Conservation (phyloP, 345 rosid genomes). For the Cochlearia excelsa region DNA sequence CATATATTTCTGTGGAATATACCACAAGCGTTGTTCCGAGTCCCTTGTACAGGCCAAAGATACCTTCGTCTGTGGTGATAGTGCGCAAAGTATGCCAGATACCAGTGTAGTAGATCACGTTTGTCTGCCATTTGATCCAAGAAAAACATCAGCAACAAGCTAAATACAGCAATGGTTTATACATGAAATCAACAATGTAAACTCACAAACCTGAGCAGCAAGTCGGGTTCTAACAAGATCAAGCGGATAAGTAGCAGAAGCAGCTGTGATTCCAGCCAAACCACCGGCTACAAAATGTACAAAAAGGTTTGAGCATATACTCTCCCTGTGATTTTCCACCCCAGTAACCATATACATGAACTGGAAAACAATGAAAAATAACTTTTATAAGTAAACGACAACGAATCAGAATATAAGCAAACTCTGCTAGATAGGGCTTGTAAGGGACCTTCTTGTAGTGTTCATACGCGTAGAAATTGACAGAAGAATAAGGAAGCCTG, state of each 20-base stretch:
- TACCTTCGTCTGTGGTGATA: conserved; percentile 72
- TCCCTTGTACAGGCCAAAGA: conserved; percentile 85
- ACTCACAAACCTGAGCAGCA: conserved; percentile 72
- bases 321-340: conserved; percentile 45
- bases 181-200: neutral
- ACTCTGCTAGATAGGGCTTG: neutral
- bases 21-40: conserved; percentile 90
- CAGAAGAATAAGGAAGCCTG: conserved; percentile 87
- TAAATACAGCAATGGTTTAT: conserved; percentile 12
- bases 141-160: conserved; percentile 12
- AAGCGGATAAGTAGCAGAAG: conserved; percentile 88
- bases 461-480: conserved; percentile 86
- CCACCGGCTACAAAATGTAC: conserved; percentile 85
- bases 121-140: conserved; percentile 53
- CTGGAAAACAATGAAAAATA: conserved; percentile 36
- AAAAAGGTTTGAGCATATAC: conserved; percentile 51
- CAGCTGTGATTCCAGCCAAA: conserved; percentile 95
- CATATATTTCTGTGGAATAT: conserved; percentile 22
- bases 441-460: conserved; percentile 64
- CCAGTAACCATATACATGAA: conserved; percentile 52
- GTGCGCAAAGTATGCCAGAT: conserved; percentile 74
- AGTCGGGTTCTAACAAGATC: conserved; percentile 98
- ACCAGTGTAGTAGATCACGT: conserved; percentile 71
- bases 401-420: neutral
- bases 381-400: conserved; percentile 6